Evolutionary conservation across 345 rosid genomes (phyloP), one percentile per base, ranked within the genome.

Genomic region (Eucalyptus pauciflora): DNA sequence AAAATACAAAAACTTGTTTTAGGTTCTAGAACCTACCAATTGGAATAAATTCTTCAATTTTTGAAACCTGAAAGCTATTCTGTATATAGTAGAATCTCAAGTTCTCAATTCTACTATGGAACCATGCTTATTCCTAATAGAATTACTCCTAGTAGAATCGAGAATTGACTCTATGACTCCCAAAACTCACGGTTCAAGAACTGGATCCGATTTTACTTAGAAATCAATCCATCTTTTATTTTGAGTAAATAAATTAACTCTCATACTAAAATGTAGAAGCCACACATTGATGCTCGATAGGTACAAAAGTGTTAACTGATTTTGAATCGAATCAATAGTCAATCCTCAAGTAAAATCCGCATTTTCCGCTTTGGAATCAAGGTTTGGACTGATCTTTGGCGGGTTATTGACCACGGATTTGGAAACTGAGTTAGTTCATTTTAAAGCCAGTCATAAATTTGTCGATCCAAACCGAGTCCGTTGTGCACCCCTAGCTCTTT

Each of bases 21-120:
- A 1, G 9, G 58, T 52, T 52, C 0, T 0, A 52, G 0, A 52
- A 20, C 58, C 0, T 20, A 0, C 4, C 5, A 52, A 52, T 52
- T 0, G 10, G 4, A 52, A 52, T 0, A 52, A 52, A 2, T 52
- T 18, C 24, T 52, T 52, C 2, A 52, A 18, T 52, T 52, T 52
- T 52, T 52, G 8, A 2, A 52, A 52, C 46, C 46, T 45, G 8
- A 45, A 45, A 45, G 9, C 46, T 45, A 45, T 45, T 45, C 2
- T 52, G 5, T 4, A 20, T 52, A 3, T 20, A 52, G 3, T 52
- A 20, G 10, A 52, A 20, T 52, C 0, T 20, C 2, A 2, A 0
- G 0, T 1, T 52, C 58, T 52, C 25, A 52, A 1, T 52, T 20
- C 25, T 52, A 20, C 25, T 2, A 3, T 52, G 10, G 58, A 52